These are phyloP conservation scores for Escallonia rubra DNA, from an alignment of 129 eudicot species.

Conservation along the genomic window DNA sequence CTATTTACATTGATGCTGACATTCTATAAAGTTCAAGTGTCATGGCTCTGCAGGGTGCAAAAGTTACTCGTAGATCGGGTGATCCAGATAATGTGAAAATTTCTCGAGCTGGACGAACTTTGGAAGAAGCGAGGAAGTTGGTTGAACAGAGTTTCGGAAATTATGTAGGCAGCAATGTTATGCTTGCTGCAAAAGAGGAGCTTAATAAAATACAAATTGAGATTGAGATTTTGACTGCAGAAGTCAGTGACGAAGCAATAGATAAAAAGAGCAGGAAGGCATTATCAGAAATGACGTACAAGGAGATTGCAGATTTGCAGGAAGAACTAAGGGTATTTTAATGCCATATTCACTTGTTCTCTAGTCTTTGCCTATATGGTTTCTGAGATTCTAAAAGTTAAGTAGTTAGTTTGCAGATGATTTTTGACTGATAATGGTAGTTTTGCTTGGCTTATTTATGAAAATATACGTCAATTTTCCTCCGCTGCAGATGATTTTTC, in stretches of 20 bases:
- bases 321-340: conserved; percentile 72
- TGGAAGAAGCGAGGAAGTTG: conserved; percentile 94
- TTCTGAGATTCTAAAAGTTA: too few species aligned
- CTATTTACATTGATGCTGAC: conserved; percentile 3
- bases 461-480: too few species aligned
- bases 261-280: conserved; percentile 67
- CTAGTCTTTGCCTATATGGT: neutral
- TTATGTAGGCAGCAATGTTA: conserved; percentile 95
- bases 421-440: too few species aligned
- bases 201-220: conserved; percentile 72
- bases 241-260: conserved; percentile 88
- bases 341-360: neutral
- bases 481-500: too few species aligned
- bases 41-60: conserved; percentile 66
- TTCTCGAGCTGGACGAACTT: conserved; percentile 72
- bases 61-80: conserved; percentile 54
- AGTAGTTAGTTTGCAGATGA: too few species aligned
- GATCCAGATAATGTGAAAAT: conserved; percentile 47
- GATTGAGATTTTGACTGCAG: conserved; percentile 61
- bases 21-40: conserved; percentile 10
- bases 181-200: conserved; percentile 97
- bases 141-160: conserved; percentile 98
- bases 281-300: conserved; percentile 60
- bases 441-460: too few species aligned
- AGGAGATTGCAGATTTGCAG: conserved; percentile 81